Evolutionary conservation across 2,329 filamentous ascomycete species (phyloP).

Genomic region (Trichoderma aggressivum): DNA sequence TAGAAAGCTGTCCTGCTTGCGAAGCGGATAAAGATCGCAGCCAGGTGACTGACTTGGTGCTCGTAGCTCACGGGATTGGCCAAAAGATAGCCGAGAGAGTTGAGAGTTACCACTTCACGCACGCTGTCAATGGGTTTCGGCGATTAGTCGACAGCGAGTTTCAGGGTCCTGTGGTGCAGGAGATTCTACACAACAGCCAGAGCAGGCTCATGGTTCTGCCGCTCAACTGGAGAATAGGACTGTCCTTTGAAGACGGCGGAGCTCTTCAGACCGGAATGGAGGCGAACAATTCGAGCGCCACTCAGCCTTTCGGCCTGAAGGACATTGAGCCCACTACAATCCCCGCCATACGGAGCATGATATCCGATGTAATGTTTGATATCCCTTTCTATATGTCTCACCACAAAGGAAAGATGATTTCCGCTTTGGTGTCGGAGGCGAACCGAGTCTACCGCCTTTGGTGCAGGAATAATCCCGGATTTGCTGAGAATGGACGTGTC

Average conservation of each 20-base stretch:
- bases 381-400: conserved; percentile 97
- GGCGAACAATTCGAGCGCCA: conserved; percentile 45
- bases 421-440: conserved; percentile 81
- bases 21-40: conserved; percentile 59
- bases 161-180: conserved; percentile 67
- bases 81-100: conserved; percentile 94
- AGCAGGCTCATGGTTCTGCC: conserved; percentile 92
- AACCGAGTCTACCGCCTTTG: conserved; percentile 95
- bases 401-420: conserved; percentile 92
- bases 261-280: conserved; percentile 52
- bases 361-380: conserved; percentile 97
- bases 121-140: conserved; percentile 88
- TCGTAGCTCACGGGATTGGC: conserved; percentile 93
- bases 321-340: conserved; percentile 92
- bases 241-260: conserved; percentile 81
- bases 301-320: conserved; percentile 63
- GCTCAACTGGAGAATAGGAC: conserved; percentile 85
- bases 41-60: conserved; percentile 78
- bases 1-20: conserved; percentile 54
- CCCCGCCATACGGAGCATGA: conserved; percentile 86
- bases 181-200: conserved; percentile 70
- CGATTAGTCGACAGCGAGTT: conserved; percentile 83
- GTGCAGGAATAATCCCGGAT: conserved; percentile 90
- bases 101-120: conserved; percentile 95
- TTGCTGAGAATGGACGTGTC: conserved; percentile 74